These are phyloP conservation scores for Funneliformis caledonium DNA, from an alignment of 371 early-diverging fungal genomes.

Conservation along the genomic window DNA sequence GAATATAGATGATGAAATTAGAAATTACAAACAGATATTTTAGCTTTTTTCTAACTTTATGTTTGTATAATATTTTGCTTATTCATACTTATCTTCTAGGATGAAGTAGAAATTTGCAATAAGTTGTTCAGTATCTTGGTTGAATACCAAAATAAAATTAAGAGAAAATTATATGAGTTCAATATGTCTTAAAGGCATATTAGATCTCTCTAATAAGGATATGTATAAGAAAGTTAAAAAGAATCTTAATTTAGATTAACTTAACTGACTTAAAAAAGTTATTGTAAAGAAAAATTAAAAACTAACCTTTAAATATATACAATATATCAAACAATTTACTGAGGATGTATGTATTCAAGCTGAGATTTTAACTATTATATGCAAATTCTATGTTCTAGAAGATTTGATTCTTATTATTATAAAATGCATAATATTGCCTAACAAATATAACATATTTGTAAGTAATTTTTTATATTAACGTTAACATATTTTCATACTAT, in stretches of 20 bases:
- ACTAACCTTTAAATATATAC: not conserved
- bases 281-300: constrained; percentile 1
- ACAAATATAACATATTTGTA: constrained; percentile 24
- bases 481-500: not conserved
- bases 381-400: no score
- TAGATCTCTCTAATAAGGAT: constrained; percentile 1
- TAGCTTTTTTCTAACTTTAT: no score
- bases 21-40: no score
- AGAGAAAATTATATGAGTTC: not conserved
- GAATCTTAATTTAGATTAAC: not conserved
- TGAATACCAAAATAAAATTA: not conserved
- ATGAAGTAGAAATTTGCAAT: not conserved
- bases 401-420: not conserved
- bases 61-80: not conserved
- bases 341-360: not conserved
- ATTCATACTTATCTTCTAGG: not conserved
- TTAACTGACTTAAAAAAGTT: not conserved
- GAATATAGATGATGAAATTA: no score
- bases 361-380: no score
- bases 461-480: constrained; percentile 28
- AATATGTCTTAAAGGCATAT: not conserved
- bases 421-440: not conserved
- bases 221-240: not conserved
- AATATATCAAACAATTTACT: no score
- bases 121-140: not conserved